Percentiles rank a stretch among this genome's conserved stretches.
These are phyloP conservation scores for Penium margaritaceum DNA, from an alignment of 139 green algal genomes.

Conservation along the genomic window DNA sequence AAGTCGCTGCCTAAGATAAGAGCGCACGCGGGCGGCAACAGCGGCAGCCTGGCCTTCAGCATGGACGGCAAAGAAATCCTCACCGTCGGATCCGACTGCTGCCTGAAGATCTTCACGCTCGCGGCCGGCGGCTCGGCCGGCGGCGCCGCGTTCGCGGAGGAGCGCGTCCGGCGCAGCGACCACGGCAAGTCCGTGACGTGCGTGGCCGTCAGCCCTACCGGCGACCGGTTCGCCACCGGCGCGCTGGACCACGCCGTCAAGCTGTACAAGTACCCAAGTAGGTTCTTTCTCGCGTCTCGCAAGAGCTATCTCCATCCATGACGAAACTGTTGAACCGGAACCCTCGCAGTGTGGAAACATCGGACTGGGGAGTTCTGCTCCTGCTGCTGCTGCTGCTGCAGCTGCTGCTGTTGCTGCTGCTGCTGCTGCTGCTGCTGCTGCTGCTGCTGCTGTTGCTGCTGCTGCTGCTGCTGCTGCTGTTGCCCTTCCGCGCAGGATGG, in stretches of 20 bases:
- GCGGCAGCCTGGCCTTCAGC: slow-evolving; percentile 9
- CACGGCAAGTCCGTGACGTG: slow-evolving; percentile 14
- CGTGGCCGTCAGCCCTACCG: slow-evolving; percentile 37
- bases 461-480: too few relatives aligned
- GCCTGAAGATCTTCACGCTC: neutral
- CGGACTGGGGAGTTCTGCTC: too few relatives aligned
- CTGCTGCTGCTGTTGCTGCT: too few relatives aligned
- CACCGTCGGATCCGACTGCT: slow-evolving; percentile 2
- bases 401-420: too few relatives aligned
- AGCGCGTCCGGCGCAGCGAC: slow-evolving; percentile 9
- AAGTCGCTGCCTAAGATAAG: too few relatives aligned
- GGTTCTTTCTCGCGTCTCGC: slow-evolving; percentile 4
- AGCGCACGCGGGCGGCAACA: too few relatives aligned
- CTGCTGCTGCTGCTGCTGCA: too few relatives aligned
- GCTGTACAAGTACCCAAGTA: slow-evolving; percentile 46
- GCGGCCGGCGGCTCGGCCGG: neutral
- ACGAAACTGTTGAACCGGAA: too few relatives aligned
- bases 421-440: too few relatives aligned
- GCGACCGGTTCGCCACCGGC: slow-evolving; percentile 45
- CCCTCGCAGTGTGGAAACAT: too few relatives aligned
- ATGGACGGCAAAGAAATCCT: neutral
- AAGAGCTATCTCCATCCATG: too few relatives aligned
- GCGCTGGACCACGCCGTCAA: slow-evolving; percentile 50
- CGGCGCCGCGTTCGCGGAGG: neutral
- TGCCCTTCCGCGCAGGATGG: neutral